Evolutionary conservation across 306 rosid genomes (phyloP), one percentile per base, ranked within the genome.

Genomic region (Quillaja saponaria): DNA sequence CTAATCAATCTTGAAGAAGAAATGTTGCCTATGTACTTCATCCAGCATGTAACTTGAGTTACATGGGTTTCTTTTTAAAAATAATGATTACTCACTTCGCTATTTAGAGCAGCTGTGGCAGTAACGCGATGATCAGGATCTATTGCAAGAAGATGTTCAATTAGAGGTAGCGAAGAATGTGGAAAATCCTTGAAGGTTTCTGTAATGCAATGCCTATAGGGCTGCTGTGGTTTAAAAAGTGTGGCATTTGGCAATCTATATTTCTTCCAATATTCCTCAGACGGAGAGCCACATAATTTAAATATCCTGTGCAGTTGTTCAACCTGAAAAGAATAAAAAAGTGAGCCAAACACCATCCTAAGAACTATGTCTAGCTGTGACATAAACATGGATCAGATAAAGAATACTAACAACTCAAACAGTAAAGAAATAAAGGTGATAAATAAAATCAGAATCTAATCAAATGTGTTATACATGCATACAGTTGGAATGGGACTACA

Each of bases 291-390:
- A 72, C 99, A 92, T 71, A 92, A 70, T 68, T 92, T 92, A 73
- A 92, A 92, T 81, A 92, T 92, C 80, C 86, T 92, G 73, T 92
- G 99, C 68, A 92, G 86, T 68, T 92, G 99, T 63, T 92, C 99
- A 73, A 89, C 99, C 99, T 92, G 55, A 69, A 78, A 52, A 39
- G 25, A 76, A 68, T 74, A 18, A 53, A 47, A 66, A 49, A 61
- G 69, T 71, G 52, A 64, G 66, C 63, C 66, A 71, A 17, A 75
- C 35, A 68, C 42, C 78, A 82, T 61, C 64, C 66, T 58, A 67
- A 71, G 59, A 61, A 69, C 44, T 67, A 51, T 39, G 19, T 41
- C 69, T 57, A 58, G 45, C 34, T 13, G 53, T 40, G 41, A 38
- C 47, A 55, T 37, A 2, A 59, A 35, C 46, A 14, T 34, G 33